phyloP scores from a whole-genome alignment of 768 basidiomycete species.

The Kwoniella mangroviensis region DNA sequence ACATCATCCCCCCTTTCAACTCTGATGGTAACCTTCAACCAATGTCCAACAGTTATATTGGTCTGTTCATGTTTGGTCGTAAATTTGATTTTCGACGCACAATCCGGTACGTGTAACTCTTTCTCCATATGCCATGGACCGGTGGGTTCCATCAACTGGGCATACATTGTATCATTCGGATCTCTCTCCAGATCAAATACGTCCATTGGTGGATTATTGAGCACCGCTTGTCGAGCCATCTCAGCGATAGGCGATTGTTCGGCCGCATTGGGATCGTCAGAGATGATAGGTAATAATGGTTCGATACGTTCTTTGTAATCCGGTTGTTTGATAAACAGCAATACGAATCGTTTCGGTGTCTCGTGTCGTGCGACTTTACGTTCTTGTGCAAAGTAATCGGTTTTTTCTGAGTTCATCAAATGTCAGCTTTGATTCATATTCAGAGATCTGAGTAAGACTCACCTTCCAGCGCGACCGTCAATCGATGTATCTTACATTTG shows the following conservation, averaged over 20 bases:
- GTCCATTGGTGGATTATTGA: constrained; percentile 36
- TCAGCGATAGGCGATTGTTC: constrained; percentile 69
- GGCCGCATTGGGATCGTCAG: constrained; percentile 68
- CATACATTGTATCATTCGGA: constrained; percentile 52
- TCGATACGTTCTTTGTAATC: constrained; percentile 61
- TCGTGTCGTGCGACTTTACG: constrained; percentile 73
- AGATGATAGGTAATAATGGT: constrained; percentile 77
- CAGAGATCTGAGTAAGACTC: constrained; percentile 35
- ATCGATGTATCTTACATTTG: constrained; percentile 78
- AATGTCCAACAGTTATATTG: constrained; percentile 75
- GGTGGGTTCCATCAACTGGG: constrained; percentile 58
- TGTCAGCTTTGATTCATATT: neutral
- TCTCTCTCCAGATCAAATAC: constrained; percentile 35
- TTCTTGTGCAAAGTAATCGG: constrained; percentile 76
- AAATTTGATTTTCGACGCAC: constrained; percentile 65
- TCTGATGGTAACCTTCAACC: constrained; percentile 78
- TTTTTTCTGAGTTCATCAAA: constrained; percentile 65
- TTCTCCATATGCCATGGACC: constrained; percentile 87
- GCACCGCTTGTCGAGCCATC: constrained; percentile 59
- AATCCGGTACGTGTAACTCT: constrained; percentile 70
- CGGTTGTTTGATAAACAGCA: constrained; percentile 68
- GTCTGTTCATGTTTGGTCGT: constrained; percentile 78
- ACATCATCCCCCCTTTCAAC: constrained; percentile 79
- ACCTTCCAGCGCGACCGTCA: constrained; percentile 83
- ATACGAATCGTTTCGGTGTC: constrained; percentile 65